A percentile compares a stretch with the other conserved stretches of the same genome.
These are phyloP conservation scores for Populus ilicifolia DNA, from an alignment of 345 rosid species.

Conservation along the genomic window DNA sequence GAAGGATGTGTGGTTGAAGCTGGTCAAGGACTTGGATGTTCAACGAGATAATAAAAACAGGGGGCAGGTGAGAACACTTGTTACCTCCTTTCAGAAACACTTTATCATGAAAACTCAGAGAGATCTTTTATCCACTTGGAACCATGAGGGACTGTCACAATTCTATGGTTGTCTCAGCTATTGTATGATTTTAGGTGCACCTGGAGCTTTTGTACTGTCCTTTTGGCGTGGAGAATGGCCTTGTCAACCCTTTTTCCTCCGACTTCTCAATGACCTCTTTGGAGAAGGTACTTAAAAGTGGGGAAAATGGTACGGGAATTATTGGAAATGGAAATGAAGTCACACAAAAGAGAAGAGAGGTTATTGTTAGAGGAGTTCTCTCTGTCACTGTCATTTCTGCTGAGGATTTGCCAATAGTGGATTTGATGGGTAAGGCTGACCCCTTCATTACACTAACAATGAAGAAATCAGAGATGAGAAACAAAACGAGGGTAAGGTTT, in stretches of 20 bases:
- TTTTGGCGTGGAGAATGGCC: constrained; percentile 59
- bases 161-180: background rate
- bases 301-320: constrained; percentile 43
- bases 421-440: constrained; percentile 96
- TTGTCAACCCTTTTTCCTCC: constrained; percentile 55
- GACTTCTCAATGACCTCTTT: constrained; percentile 70
- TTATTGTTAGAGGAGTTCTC: constrained; percentile 91
- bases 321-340: constrained; percentile 46
- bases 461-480: constrained; percentile 77
- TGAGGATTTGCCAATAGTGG: constrained; percentile 73
- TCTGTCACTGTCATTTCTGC: constrained; percentile 89
- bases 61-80: constrained; percentile 63
- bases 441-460: constrained; percentile 78
- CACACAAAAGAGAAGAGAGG: constrained; percentile 59
- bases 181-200: constrained; percentile 60
- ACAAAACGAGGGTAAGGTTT: constrained; percentile 58
- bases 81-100: background rate
- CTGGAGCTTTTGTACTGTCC: constrained; percentile 89
- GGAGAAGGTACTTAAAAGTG: constrained; percentile 79
- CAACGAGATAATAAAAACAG: constrained; percentile 88
- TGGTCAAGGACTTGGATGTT: constrained; percentile 94
- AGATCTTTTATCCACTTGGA: background rate
- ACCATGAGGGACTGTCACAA: background rate
- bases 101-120: background rate
- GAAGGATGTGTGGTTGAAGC: constrained; percentile 95